Evolutionary conservation across 192 early-diverging fungal genomes (phyloP).

Genomic region (Podila verticillata): DNA sequence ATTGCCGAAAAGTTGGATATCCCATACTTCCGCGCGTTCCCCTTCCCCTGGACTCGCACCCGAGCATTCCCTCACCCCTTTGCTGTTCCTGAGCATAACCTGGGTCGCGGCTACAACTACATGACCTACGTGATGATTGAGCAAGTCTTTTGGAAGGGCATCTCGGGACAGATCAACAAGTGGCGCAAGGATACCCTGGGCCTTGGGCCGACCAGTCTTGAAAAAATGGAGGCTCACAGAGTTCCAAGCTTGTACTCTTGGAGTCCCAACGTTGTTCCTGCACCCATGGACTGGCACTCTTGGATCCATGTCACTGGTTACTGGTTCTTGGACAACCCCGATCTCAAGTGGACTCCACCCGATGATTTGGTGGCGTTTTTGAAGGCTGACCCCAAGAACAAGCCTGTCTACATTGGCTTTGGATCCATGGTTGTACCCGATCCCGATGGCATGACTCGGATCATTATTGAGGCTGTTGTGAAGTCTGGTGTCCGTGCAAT

Average conservation of each 20-base stretch:
- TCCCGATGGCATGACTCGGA: conserved; percentile 67
- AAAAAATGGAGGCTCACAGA: conserved; percentile 60
- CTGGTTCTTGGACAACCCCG: conserved; percentile 78
- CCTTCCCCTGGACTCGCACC: conserved; percentile 85
- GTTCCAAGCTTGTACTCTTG: conserved; percentile 76
- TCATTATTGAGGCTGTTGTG: conserved; percentile 71
- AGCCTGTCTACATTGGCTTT: conserved; percentile 80
- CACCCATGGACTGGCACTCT: conserved; percentile 72
- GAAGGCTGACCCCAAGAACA: conserved; percentile 44
- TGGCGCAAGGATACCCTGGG: conserved; percentile 62
- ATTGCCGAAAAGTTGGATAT: conserved; percentile 70
- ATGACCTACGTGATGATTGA: conserved; percentile 77
- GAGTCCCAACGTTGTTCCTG: conserved; percentile 67
- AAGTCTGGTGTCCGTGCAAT: conserved; percentile 73
- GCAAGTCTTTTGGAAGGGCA: conserved; percentile 72
- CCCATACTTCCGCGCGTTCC: conserved; percentile 73
- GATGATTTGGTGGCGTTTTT: conserved; percentile 65
- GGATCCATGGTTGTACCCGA: conserved; percentile 81
- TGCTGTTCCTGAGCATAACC: conserved; percentile 60
- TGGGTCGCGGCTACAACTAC: conserved; percentile 66
- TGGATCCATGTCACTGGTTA: conserved; percentile 78
- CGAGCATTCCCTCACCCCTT: conserved; percentile 77
- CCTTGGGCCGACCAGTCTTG: conserved; percentile 57
- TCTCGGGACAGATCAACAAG: conserved; percentile 62
- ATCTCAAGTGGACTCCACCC: conserved; percentile 67